Evolutionary conservation across 2,329 filamentous ascomycete genomes (phyloP), one percentile per base, ranked within the genome.

Genomic region (Penicillium sp.): DNA sequence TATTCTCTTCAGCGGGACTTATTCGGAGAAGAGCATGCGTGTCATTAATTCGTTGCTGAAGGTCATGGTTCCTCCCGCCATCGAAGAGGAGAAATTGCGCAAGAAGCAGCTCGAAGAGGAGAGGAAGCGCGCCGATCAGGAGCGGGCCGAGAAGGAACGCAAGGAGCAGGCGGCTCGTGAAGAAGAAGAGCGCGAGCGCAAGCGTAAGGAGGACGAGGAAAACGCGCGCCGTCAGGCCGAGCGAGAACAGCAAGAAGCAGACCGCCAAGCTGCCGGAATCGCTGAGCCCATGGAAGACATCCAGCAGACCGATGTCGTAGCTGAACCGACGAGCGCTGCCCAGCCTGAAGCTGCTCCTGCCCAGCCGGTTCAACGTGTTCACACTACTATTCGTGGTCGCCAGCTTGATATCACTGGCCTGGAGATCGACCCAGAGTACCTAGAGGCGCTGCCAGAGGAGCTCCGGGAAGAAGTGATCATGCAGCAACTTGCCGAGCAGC

Each of bases 401-500:
- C 88, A 95, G 70, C 86, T 96, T 56, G 95, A 99, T 75, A 95
- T 99, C 52, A 99, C 95, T 0, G 91, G 92, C 62, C 84, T 99
- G 63, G 93, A 94, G 52, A 98, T 99, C 69, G 95, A 99, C 73
- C 86, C 90, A 16, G 93, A 96, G 59, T 99, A 97, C 76, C 86
- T 99, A 6, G 92, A 95, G 61, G 96, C 94, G n/a, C 81, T 99
- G n/a, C 95, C 95, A 0, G 95, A 99, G 69, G 96, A 99, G 63
- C 88, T 98, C 73, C 86, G 95, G 49, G 94, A 98, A 76, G 95
- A 99, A 74, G 95, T 99, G 52, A 91, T 99, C 66, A 92, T 96
- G 75, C 89, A 93, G 64, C 93, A 96, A 61, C 86, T 97, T 65
- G 92, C 91, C 55, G 88, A 92, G 66, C 87, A 94, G 67, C 88